These are phyloP conservation scores for Scedosporium aurantiacum DNA, from an alignment of 2,329 filamentous ascomycete species.

Conservation along the genomic window DNA sequence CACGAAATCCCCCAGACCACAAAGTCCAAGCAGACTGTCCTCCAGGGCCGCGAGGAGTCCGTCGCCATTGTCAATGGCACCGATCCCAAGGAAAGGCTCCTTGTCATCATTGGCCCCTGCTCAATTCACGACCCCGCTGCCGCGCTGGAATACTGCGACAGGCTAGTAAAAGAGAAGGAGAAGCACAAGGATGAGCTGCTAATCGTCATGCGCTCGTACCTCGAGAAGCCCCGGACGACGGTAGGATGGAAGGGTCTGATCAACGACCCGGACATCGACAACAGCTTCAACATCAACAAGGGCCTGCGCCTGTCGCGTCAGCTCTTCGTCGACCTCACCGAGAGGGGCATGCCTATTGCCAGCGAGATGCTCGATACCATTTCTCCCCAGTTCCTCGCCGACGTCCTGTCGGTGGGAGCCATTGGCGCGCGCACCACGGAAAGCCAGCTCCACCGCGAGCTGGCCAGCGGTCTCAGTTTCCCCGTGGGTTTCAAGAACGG, in stretches of 20 bases:
- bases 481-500: slow-evolving; percentile 99
- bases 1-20: slow-evolving; percentile 66
- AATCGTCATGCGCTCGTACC: slow-evolving; percentile 96
- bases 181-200: slow-evolving; percentile 74
- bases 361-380: slow-evolving; percentile 99
- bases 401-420: slow-evolving; percentile 88
- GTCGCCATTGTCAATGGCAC: slow-evolving; percentile 58
- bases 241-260: slow-evolving; percentile 99
- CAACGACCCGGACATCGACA: slow-evolving; percentile 96
- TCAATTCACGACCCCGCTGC: slow-evolving; percentile 89
- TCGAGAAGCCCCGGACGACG: slow-evolving; percentile 96
- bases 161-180: slow-evolving; percentile 65
- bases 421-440: slow-evolving; percentile 95
- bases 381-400: slow-evolving; percentile 92
- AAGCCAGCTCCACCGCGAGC: slow-evolving; percentile 89
- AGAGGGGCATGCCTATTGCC: slow-evolving; percentile 83
- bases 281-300: slow-evolving; percentile 98
- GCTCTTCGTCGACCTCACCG: slow-evolving; percentile 84
- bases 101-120: slow-evolving; percentile 92
- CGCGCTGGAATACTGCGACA: slow-evolving; percentile 78
- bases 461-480: slow-evolving; percentile 91
- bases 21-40: slow-evolving; percentile 48
- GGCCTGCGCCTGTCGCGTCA: slow-evolving; percentile 84
- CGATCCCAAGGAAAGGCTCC: slow-evolving; percentile 55
- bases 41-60: slow-evolving; percentile 51